A percentile compares a stretch with the other conserved stretches of the same genome.
Conservation (phyloP, 176 grass and related monocot genomes). For the Canna indica region DNA sequence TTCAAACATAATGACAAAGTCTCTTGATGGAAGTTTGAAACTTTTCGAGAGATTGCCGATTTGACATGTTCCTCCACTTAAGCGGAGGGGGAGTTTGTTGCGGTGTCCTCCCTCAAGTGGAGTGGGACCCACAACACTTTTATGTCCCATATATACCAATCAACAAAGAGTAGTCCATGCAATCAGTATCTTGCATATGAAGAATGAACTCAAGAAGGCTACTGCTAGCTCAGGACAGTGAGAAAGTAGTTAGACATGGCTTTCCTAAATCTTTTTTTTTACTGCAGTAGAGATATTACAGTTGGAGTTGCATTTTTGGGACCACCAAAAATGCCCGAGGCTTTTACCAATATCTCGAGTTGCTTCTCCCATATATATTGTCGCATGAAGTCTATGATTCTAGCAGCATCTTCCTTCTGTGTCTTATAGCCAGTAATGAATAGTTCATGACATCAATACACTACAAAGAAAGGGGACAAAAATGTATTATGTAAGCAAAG, state of each 20-base stretch:
- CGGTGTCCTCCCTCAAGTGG: too few species aligned
- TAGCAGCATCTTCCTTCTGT: slow-evolving; percentile 62
- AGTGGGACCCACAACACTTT: too few species aligned
- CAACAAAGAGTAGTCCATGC: too few species aligned
- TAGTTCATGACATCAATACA: slow-evolving; percentile 81
- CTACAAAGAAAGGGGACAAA: slow-evolving; percentile 28
- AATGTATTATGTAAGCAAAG: too few species aligned
- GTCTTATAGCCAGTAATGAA: slow-evolving; percentile 66
- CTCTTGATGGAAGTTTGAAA: too few species aligned
- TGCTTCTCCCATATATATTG: slow-evolving; percentile 98
- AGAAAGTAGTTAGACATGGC: slow-evolving; percentile 91
- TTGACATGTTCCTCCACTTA: too few species aligned
- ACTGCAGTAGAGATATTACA: slow-evolving; percentile 65
- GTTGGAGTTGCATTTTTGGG: slow-evolving; percentile 67
- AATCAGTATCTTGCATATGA: background rate
- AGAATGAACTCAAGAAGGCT: slow-evolving; percentile 30
- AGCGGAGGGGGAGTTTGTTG: too few species aligned
- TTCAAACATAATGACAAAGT: too few species aligned
- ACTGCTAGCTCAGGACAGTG: slow-evolving; percentile 46
- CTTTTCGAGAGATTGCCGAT: too few species aligned
- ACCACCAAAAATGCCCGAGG: slow-evolving; percentile 76
- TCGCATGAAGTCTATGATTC: slow-evolving; percentile 87
- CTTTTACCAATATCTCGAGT: slow-evolving; percentile 90
- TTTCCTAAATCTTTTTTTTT: slow-evolving; percentile 92
- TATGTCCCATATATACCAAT: too few species aligned